These are phyloP conservation scores for Chenopodium quinoa DNA, from an alignment of 148 eudicot genomes.

Conservation along the genomic window DNA sequence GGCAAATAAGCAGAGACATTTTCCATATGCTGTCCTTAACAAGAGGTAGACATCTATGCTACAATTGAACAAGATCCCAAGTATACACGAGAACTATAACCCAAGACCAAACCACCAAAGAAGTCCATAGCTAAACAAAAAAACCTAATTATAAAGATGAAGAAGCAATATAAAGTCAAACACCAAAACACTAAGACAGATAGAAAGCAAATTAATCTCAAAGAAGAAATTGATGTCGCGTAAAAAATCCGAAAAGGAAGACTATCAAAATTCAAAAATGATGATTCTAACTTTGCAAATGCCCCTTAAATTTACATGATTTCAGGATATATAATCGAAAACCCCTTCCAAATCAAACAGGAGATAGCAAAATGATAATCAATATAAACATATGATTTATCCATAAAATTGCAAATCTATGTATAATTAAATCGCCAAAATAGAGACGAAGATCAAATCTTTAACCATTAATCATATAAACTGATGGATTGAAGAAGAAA, in stretches of 20 bases:
- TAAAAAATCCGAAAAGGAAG: background rate
- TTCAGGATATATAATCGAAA: too few species aligned
- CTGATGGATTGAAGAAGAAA: too few species aligned
- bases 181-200: background rate
- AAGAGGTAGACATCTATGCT: background rate
- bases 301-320: background rate
- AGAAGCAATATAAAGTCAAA: background rate
- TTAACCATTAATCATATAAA: background rate
- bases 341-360: too few species aligned
- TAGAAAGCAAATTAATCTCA: background rate
- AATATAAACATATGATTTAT: too few species aligned
- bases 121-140: background rate
- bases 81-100: background rate
- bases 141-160: background rate
- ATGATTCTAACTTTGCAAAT: background rate
- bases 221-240: background rate
- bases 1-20: background rate
- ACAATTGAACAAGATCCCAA: background rate
- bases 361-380: too few species aligned
- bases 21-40: background rate
- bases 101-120: background rate
- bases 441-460: too few species aligned
- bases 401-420: too few species aligned
- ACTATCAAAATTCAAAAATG: background rate
- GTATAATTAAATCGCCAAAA: too few species aligned